Evolutionary conservation across 768 basidiomycete species (phyloP), one percentile per base, ranked within the genome.

Genomic region (Termitomyces eurrhizus): DNA sequence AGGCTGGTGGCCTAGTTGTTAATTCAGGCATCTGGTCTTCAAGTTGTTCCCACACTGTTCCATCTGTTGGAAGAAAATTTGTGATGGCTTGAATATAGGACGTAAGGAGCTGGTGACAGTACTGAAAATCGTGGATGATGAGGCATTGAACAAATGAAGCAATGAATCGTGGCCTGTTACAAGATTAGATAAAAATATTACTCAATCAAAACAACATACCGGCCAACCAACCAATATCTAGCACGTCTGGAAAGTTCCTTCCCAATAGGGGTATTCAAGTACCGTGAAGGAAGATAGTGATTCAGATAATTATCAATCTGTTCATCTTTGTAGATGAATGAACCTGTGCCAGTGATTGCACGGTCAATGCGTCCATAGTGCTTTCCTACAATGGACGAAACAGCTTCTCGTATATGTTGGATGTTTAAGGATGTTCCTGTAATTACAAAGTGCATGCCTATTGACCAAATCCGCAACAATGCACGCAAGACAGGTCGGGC

Each of bases 351-450:
- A 1, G 29, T 58, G 57, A 58, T 26, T 11, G 36, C 53, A 18
- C 32, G 26, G 26, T 51, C 37, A 0, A 29, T 4, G 3, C 37
- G 33, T 29, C 45, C 57, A 12, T 3, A 12, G 12, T 7, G 36
- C 32, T 58, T 58, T 0, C 48, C 57, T 6, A 51, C 11, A 26
- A 29, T 41, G 5, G 57, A 58, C 13, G 41, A 44, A n/a, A 58
- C 18, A 1, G 57, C 57, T n/a, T 32, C 39, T 18, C 2, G 21
- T 2, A 58, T 58, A n/a, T 51, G 48, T 14, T 13, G 18, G 2
- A 58, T 32, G 33, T 58, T 42, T 6, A 58, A 11, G n/a, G 57
- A 58, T 37, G 57, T 58, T 42, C 57, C 57, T 35, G 57, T 58
- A 14, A 48, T 52, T 0, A 58, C 26, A 11, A 39, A 39, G n/a